A percentile compares a stretch with the other conserved stretches of the same genome.
These are phyloP conservation scores for Wickerhamomyces rabaulensis DNA, from an alignment of 805 yeast genomes.

Conservation along the genomic window DNA sequence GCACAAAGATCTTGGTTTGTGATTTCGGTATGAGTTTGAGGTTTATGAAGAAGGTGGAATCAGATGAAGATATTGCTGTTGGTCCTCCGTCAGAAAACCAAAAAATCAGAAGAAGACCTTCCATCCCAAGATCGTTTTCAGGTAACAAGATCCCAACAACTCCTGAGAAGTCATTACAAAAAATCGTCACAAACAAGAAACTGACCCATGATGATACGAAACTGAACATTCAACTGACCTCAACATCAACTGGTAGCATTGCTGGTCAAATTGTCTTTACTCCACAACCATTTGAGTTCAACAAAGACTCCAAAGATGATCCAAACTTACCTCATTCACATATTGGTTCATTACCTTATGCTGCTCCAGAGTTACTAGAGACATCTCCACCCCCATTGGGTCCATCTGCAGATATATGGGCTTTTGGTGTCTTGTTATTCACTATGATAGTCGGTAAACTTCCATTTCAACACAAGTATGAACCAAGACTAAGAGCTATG, in stretches of 20 bases:
- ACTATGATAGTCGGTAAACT: constrained; percentile 68
- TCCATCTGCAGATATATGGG: constrained; percentile 83
- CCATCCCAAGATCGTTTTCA: constrained; percentile 31
- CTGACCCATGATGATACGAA: constrained; percentile 28
- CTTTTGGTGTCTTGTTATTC: constrained; percentile 74
- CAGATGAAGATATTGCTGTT: constrained; percentile 18
- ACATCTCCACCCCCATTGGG: constrained; percentile 58
- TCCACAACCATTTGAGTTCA: constrained; percentile 12
- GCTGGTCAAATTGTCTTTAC: constrained; percentile 8
- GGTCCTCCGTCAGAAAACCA: constrained; percentile 21
- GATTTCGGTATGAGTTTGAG: constrained; percentile 82
- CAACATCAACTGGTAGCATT: not conserved
- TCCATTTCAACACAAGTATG: constrained; percentile 82
- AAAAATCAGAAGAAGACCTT: constrained; percentile 21
- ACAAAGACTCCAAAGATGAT: constrained; percentile 9
- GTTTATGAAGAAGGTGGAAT: constrained; percentile 11
- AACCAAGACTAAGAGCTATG: constrained; percentile 69
- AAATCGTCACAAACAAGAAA: constrained; percentile 22
- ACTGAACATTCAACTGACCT: constrained; percentile 3
- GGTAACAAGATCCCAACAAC: constrained; percentile 14
- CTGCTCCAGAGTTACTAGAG: constrained; percentile 77
- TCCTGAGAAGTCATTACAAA: constrained; percentile 13
- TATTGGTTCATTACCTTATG: constrained; percentile 89
- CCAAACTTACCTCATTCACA: constrained; percentile 48
- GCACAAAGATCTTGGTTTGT: constrained; percentile 50